Evolutionary conservation across 805 yeast genomes (phyloP), one percentile per base, ranked within the genome.

Genomic region (Metschnikowia henanensis): DNA sequence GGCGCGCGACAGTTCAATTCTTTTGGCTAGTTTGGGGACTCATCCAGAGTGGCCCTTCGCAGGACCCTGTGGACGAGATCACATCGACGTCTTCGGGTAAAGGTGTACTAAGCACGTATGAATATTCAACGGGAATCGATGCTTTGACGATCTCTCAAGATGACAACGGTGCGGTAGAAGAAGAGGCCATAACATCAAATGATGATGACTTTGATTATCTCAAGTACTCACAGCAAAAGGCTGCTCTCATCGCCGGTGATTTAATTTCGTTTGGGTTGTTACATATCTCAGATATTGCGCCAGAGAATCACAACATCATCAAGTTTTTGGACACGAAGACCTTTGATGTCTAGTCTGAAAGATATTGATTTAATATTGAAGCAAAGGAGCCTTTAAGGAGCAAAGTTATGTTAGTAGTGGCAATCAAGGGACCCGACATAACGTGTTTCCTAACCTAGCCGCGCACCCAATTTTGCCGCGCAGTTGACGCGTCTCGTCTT

Each of bases 11-110:
- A 0, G 92, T 80, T 18, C 84, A 84, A 37, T 71, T 87, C 8
- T 79, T 76, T 58, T 92, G 99, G 99, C 76, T 84, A 4, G 59
- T 91, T 21, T 92, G 99, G 99, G 98, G 96, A 1, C 75, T 94
- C 33, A 77, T 94, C 26, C 95, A 88, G 61, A 81, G 84, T 52
- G 89, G 65, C 39, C 73, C 69, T n/a, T 39, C 56, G 38, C 61
- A 51, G 34, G 50, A 53, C 30, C 38, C 55, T 21, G 35, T 41
- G 26, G 40, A 45, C 33, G 31, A 39, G 37, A 41, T 43, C 49
- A 45, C 61, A 52, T 44, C 59, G 47, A 34, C 43, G 15, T 30
- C 55, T 6, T 62, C 62, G 36, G 70, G 65, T 34, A 56, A 58
- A 38, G 73, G 74, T 22, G 72, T 76, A 16, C 60, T 62, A 40